Conservation (phyloP, 116 monocot genomes). For the Phalaenopsis hybrid region DNA sequence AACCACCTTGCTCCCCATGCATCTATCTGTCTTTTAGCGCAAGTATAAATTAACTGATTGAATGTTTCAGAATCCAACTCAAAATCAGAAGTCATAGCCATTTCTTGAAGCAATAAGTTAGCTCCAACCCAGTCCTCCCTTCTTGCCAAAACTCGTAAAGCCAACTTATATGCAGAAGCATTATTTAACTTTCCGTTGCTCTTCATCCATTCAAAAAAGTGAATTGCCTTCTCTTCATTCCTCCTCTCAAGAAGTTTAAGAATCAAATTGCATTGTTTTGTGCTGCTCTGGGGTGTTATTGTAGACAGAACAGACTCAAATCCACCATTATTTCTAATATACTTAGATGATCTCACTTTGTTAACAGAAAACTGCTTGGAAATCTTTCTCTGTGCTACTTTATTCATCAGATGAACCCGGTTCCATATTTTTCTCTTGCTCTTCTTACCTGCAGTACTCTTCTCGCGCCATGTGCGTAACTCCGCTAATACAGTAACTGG, state of each 20-base stretch:
- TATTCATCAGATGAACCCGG: constrained; percentile 22
- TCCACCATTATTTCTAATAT: constrained; percentile 7
- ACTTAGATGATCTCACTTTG: constrained; percentile 9
- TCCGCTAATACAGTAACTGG: constrained; percentile 10
- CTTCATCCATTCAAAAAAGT: constrained; percentile 83
- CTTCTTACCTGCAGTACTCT: constrained; percentile 6
- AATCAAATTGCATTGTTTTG: constrained; percentile 51
- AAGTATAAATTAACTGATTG: constrained; percentile 57
- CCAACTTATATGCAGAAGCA: constrained; percentile 51
- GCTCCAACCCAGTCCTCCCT: constrained; percentile 71
- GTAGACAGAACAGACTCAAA: constrained; percentile 26
- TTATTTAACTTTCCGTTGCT: constrained; percentile 72
- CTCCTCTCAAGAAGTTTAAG: constrained; percentile 55
- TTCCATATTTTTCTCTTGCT: constrained; percentile 28
- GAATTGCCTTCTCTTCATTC: constrained; percentile 40
- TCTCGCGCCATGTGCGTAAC: background rate
- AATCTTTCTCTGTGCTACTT: constrained; percentile 13
- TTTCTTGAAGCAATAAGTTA: constrained; percentile 53
- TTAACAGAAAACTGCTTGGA: constrained; percentile 9
- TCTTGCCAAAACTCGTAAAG: constrained; percentile 53
- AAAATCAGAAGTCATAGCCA: constrained; percentile 45
- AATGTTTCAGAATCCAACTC: constrained; percentile 47
- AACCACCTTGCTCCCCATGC: constrained; percentile 63
- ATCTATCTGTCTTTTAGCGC: constrained; percentile 51
- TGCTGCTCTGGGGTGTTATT: constrained; percentile 33